Percentiles rank a stretch among this genome's conserved stretches.
Evolutionary conservation across 2,329 filamentous ascomycete genomes (phyloP).

Genomic region (Rhytidhysteron rufulum): DNA sequence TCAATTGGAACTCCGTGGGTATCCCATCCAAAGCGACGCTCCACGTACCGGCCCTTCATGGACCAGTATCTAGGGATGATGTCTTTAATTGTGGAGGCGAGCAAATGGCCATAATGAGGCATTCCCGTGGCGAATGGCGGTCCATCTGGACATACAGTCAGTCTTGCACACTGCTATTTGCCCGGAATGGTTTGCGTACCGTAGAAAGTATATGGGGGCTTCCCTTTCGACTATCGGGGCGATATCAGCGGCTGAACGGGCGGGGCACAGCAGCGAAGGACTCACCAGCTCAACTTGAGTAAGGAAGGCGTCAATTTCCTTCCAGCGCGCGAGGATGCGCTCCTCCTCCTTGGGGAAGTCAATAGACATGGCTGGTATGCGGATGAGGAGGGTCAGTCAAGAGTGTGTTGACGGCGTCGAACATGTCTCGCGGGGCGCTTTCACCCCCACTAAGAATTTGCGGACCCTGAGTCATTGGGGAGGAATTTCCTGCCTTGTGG

Average conservation of each 20-base stretch:
- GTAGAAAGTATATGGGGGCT: slow-evolving; percentile 90
- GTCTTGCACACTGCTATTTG: no score
- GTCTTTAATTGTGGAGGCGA: slow-evolving; percentile 94
- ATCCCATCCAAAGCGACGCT: slow-evolving; percentile 92
- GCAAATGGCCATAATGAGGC: slow-evolving; percentile 70
- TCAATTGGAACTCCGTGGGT: slow-evolving; percentile 93
- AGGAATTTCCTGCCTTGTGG: no score
- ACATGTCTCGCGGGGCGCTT: not conserved
- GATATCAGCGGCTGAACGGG: slow-evolving; percentile 5
- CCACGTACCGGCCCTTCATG: slow-evolving; percentile 92
- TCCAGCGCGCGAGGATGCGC: slow-evolving; percentile 78
- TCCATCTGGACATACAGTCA: slow-evolving; percentile 54
- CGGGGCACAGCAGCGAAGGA: slow-evolving; percentile 1
- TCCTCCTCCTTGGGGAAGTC: slow-evolving; percentile 92
- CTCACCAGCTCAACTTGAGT: slow-evolving; percentile 71
- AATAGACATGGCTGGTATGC: slow-evolving; percentile 64
- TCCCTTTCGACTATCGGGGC: slow-evolving; percentile 60
- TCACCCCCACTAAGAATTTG: not conserved
- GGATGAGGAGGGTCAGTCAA: slow-evolving; percentile 10
- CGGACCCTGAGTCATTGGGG: not conserved
- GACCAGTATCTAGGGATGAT: slow-evolving; percentile 96
- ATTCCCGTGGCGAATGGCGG: slow-evolving; percentile 54
- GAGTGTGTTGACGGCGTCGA: not conserved
- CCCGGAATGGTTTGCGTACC: no score
- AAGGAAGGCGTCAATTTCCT: slow-evolving; percentile 86